A percentile compares a stretch with the other conserved stretches of the same genome.
Evolutionary conservation across 441 rosid genomes (phyloP).

Genomic region (Euphorbia celastroides): DNA sequence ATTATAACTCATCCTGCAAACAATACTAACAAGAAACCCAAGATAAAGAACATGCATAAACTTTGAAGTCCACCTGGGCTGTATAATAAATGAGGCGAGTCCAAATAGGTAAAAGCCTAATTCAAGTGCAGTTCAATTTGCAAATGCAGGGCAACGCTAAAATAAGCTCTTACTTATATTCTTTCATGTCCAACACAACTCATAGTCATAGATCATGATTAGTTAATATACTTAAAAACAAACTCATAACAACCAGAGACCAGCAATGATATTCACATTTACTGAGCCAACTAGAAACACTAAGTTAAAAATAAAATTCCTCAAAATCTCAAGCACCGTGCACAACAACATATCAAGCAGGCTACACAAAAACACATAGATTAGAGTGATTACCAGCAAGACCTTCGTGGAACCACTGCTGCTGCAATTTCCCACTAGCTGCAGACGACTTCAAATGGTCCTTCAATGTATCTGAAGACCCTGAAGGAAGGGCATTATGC

Average conservation of each 20-base stretch:
- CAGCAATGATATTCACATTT: not conserved
- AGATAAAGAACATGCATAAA: not conserved
- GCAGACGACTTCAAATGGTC: constrained; percentile 66
- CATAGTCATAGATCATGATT: not conserved
- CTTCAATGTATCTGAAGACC: constrained; percentile 54
- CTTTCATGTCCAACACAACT: not conserved
- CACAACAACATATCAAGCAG: not conserved
- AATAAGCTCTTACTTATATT: not conserved
- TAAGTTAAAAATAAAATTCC: too few species aligned
- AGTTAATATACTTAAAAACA: not conserved
- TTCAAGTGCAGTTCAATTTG: not conserved
- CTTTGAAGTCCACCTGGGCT: not conserved
- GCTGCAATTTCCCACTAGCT: constrained; percentile 75
- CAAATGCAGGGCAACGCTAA: not conserved
- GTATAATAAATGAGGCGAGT: not conserved
- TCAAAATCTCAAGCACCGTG: not conserved
- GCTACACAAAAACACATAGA: not conserved
- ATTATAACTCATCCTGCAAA: not conserved
- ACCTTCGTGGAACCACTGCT: constrained; percentile 98
- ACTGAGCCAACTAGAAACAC: not conserved
- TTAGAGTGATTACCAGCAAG: constrained; percentile 60
- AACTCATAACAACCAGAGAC: not conserved
- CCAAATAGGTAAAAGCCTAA: not conserved
- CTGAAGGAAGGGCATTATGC: constrained; percentile 74
- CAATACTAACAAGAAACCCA: not conserved